Base-by-base conservation (phyloP, 257 asterid species). In the Fraxinus pennsylvanica region DNA sequence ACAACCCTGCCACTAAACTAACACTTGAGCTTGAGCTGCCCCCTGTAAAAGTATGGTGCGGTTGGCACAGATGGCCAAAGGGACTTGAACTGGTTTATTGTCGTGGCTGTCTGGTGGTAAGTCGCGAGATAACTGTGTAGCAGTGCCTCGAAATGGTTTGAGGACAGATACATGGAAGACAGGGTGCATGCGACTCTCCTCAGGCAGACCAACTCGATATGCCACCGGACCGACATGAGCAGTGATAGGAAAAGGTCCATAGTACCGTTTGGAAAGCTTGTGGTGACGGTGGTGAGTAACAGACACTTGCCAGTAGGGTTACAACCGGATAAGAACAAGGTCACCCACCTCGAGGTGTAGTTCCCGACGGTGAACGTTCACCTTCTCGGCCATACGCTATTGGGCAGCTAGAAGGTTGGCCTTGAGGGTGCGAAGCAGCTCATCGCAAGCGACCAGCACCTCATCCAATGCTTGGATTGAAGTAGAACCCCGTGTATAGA, bases 91-190 rank as follows among this genome's bases (percentile, higher is more conserved):
- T 10, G 54, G 54, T 12, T 45, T 2, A 10, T 45, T 45, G 15
- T 45, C 15, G 17, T 9, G 15, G 1, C 4, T 15, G 3, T 13
- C 15, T 14, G 19, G 4, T 0, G 54, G 15, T 45, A 45, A 12
- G 13, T 2, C 0, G 0, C 3, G 19, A 15, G 15, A 13, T 15
- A 45, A 13, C 3, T 3, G 13, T 3, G 2, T 9, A 45, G 54
- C 68, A 61, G 29, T 5, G 21, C 74, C 52, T 12, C 13, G 27
- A 38, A 12, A 71, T 33, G 74, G 74, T 9, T 71, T 35, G 29
- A 71, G 74, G 9, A 38, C 74, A 0, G 30, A 71, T 1, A 71
- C 74, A 71, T 71, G 74, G 30, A 71, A 71, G 1, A 71, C 57
- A 35, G 21, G 57, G 19, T 71, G 74, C 9, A 71, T 71, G 4